Percentiles rank a stretch among this genome's conserved stretches.
These are phyloP conservation scores for Lojkania enalia DNA, from an alignment of 2,329 filamentous ascomycete species.

Conservation along the genomic window DNA sequence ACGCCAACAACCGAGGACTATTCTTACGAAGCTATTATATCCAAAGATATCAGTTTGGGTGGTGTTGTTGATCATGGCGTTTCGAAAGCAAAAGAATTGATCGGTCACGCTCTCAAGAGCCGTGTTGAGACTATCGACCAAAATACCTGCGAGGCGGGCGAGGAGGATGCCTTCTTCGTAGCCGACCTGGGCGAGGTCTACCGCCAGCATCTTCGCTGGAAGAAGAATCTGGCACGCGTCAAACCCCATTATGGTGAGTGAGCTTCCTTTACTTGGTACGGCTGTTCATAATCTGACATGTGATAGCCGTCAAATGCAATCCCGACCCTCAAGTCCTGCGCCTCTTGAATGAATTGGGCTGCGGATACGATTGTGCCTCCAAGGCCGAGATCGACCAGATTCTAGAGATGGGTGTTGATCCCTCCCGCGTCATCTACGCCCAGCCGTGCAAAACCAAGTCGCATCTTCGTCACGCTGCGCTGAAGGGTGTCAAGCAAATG, in stretches of 20 bases:
- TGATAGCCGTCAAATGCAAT: constrained; percentile 94
- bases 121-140: constrained; percentile 83
- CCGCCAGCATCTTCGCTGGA: constrained; percentile 98
- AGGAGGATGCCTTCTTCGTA: constrained; percentile 98
- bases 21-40: constrained; percentile 43
- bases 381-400: constrained; percentile 97
- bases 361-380: constrained; percentile 97
- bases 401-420: constrained; percentile 77
- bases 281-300: constrained; percentile 26
- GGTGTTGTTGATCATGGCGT: constrained; percentile 53
- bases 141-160: constrained; percentile 85
- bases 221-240: constrained; percentile 86
- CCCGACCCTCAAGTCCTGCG: constrained; percentile 86
- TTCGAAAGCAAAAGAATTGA: constrained; percentile 71
- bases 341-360: constrained; percentile 84
- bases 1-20: constrained; percentile 50
- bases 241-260: constrained; percentile 91
- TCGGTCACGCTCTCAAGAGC: constrained; percentile 82
- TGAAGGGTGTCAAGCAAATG: constrained; percentile 91
- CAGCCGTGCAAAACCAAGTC: constrained; percentile 99
- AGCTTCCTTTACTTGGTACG: background rate
- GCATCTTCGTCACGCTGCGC: constrained; percentile 87
- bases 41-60: constrained; percentile 33
- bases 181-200: constrained; percentile 98
- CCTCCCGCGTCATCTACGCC: constrained; percentile 94